Evolutionary conservation across 192 early-diverging fungal genomes (phyloP).

Genomic region (Coemansia sp.): DNA sequence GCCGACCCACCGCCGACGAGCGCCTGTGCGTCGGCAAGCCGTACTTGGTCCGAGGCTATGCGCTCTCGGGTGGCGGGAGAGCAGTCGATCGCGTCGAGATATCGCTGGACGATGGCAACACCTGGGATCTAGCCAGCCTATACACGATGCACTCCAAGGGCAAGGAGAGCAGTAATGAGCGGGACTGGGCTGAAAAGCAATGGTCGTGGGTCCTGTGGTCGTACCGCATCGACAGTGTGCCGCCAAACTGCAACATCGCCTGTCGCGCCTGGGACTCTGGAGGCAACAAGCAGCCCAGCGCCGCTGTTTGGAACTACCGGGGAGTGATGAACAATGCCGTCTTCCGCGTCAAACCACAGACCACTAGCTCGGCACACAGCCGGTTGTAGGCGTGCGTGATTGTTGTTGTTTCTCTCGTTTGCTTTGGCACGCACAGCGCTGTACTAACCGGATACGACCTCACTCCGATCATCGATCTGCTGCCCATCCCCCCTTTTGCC

Average conservation of each 20-base stretch:
- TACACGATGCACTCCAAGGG: constrained; percentile 35
- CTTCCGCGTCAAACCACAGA: constrained; percentile 36
- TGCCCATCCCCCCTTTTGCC: no score
- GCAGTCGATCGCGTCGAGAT: constrained; percentile 80
- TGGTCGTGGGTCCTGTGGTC: constrained; percentile 93
- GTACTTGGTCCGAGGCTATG: constrained; percentile 73
- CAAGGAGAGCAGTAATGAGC: constrained; percentile 7
- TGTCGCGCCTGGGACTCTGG: constrained; percentile 84
- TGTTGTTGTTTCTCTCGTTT: no score
- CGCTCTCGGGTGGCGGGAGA: constrained; percentile 75
- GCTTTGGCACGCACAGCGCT: no score
- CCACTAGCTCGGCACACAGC: background rate
- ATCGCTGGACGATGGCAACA: constrained; percentile 78
- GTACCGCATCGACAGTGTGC: constrained; percentile 55
- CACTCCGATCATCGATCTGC: no score
- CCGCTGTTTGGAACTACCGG: constrained; percentile 76
- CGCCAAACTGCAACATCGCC: constrained; percentile 57
- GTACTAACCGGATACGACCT: no score
- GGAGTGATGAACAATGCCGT: constrained; percentile 82
- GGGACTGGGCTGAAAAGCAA: constrained; percentile 45
- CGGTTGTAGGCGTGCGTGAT: constrained; percentile 11
- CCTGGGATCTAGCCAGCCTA: constrained; percentile 74
- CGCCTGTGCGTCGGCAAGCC: constrained; percentile 24
- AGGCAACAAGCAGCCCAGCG: constrained; percentile 87
- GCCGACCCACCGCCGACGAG: constrained; percentile 64